phyloP scores from a whole-genome alignment of 2,329 filamentous ascomycete species.

The Grosmannia clavigera region DNA sequence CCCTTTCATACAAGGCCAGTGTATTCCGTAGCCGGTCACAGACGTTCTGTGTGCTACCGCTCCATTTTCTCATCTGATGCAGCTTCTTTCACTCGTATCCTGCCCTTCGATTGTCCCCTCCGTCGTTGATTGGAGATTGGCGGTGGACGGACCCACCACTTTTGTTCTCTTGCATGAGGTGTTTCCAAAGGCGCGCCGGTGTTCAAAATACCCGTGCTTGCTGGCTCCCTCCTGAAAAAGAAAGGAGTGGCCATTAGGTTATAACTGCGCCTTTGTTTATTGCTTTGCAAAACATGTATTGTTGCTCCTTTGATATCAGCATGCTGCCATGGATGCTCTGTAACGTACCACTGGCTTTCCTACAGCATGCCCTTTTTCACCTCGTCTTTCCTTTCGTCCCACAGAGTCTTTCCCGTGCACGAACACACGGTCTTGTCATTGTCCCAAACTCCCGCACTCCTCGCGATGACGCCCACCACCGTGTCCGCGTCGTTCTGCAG shows the following conservation, averaged over 20 bases:
- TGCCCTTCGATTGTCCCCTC: neutral
- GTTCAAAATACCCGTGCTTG: neutral
- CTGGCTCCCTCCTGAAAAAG: neutral
- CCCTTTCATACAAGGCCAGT: slow-evolving; percentile 15
- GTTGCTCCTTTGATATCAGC: too few species aligned
- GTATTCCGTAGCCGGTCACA: slow-evolving; percentile 14
- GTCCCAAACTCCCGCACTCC: slow-evolving; percentile 97
- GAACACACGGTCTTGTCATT: slow-evolving; percentile 98
- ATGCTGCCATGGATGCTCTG: neutral
- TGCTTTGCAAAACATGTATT: too few species aligned
- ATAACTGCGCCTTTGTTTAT: neutral
- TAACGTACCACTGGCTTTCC: neutral
- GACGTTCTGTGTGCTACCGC: slow-evolving; percentile 14
- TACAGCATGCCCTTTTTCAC: slow-evolving; percentile 80
- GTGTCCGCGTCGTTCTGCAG: slow-evolving; percentile 70
- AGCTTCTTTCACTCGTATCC: too few species aligned
- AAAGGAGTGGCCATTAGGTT: neutral
- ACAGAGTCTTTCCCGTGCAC: slow-evolving; percentile 94
- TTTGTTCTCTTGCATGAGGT: slow-evolving; percentile 18
- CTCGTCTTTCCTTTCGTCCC: slow-evolving; percentile 91
- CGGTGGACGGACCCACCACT: neutral
- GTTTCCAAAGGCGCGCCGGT: slow-evolving; percentile 30
- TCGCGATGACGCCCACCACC: slow-evolving; percentile 82
- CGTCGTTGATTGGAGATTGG: neutral
- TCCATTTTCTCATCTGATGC: neutral